These are phyloP conservation scores for Daldinia eschscholtzii DNA, from an alignment of 2,329 filamentous ascomycete species.

Conservation along the genomic window DNA sequence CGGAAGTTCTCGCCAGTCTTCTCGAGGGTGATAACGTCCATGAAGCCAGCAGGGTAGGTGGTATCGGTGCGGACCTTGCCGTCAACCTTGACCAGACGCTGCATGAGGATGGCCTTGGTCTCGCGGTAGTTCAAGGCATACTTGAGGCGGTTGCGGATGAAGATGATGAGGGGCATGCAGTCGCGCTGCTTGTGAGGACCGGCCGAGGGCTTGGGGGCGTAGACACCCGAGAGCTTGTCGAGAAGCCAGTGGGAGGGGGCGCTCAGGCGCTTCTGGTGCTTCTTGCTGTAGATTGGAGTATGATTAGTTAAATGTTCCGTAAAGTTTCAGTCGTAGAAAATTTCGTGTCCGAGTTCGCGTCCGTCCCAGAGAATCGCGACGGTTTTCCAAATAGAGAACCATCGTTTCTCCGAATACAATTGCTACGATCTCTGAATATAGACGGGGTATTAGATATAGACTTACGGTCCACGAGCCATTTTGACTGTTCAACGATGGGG, in stretches of 20 bases:
- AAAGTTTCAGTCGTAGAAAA: conserved; percentile 10
- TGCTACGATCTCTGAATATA: background rate
- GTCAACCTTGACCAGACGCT: conserved; percentile 99
- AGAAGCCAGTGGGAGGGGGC: conserved; percentile 99
- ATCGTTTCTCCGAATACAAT: background rate
- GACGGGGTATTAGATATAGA: conserved; percentile 28
- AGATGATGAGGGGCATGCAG: conserved; percentile 98
- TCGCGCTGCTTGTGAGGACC: conserved; percentile 99
- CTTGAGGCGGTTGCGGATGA: conserved; percentile 97
- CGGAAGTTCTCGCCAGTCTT: conserved; percentile 99
- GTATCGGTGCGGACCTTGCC: conserved; percentile 99
- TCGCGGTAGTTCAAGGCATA: conserved; percentile 99
- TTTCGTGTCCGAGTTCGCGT: conserved; percentile 11
- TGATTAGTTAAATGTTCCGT: conserved; percentile 50
- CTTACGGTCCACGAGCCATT: conserved; percentile 68
- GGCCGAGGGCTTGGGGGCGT: conserved; percentile 76
- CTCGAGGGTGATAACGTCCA: conserved; percentile 99
- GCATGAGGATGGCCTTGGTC: conserved; percentile 98
- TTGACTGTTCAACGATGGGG: conserved; percentile 55
- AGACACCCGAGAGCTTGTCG: conserved; percentile 98
- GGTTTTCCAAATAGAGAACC: background rate
- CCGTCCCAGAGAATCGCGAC: background rate
- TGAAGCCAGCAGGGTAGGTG: conserved; percentile 98
- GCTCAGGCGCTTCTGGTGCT: conserved; percentile 99
- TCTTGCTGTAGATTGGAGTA: conserved; percentile 74